Evolutionary conservation across 768 basidiomycete genomes (phyloP).

Genomic region (button mushroom (Agaricus bisporus)): DNA sequence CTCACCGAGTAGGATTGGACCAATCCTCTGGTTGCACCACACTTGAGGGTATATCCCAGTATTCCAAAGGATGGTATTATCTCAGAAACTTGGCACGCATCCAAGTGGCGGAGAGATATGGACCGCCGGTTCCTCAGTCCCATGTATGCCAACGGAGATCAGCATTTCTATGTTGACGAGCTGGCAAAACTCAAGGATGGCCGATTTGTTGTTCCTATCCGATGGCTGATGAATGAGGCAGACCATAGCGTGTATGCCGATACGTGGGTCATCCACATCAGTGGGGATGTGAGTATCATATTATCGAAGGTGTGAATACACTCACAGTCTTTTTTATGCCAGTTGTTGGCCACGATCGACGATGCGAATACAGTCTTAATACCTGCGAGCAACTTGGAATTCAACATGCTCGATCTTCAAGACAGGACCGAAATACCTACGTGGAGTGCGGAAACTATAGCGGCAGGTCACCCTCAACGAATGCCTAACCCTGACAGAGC

Average conservation of each 20-base stretch:
- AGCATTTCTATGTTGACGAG: constrained; percentile 21
- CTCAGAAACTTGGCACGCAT: constrained; percentile 26
- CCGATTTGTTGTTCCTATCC: constrained; percentile 14
- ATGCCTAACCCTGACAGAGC: constrained; percentile 29
- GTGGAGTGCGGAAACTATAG: constrained; percentile 16
- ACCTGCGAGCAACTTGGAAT: constrained; percentile 10
- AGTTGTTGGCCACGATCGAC: constrained; percentile 9
- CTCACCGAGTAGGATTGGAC: constrained; percentile 22
- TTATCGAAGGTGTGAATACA: no score
- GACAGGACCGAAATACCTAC: constrained; percentile 14
- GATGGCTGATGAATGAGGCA: constrained; percentile 18
- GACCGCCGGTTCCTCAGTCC: constrained; percentile 20
- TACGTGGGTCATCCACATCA: constrained; percentile 15
- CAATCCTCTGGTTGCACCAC: constrained; percentile 19
- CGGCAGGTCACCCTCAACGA: constrained; percentile 14
- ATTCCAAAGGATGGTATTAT: constrained; percentile 19
- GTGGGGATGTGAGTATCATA: constrained; percentile 6
- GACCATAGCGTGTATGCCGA: constrained; percentile 14
- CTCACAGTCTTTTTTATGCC: no score
- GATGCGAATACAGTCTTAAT: constrained; percentile 13
- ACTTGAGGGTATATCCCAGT: constrained; percentile 24
- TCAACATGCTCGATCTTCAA: constrained; percentile 16
- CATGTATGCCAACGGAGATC: constrained; percentile 19
- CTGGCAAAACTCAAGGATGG: constrained; percentile 13
- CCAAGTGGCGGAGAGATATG: constrained; percentile 20